A percentile compares a stretch with the other conserved stretches of the same genome.
Evolutionary conservation across 2,329 filamentous ascomycete genomes (phyloP).

Genomic region (Bisporella sp.): DNA sequence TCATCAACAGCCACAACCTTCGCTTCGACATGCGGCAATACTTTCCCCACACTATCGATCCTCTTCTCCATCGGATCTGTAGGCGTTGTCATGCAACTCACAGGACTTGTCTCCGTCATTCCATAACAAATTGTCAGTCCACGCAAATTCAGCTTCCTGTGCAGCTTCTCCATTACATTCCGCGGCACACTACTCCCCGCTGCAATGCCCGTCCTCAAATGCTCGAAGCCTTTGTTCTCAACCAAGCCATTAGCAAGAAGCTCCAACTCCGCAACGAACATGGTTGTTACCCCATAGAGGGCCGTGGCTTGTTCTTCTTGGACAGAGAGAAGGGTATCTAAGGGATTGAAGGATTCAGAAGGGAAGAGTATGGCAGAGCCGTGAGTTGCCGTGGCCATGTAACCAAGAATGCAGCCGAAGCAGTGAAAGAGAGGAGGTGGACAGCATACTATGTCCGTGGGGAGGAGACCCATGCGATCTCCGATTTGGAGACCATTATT

Average conservation of each 20-base stretch:
- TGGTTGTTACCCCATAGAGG: constrained; percentile 87
- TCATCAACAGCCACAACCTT: constrained; percentile 72
- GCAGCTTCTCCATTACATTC: constrained; percentile 70
- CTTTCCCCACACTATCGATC: constrained; percentile 65
- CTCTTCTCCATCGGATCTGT: constrained; percentile 60
- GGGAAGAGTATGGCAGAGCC: constrained; percentile 80
- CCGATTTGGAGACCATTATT: constrained; percentile 90
- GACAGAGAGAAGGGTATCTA: constrained; percentile 54
- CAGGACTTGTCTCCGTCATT: constrained; percentile 35
- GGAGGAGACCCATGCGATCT: constrained; percentile 71
- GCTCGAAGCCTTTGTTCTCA: constrained; percentile 46
- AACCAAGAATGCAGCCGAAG: constrained; percentile 88
- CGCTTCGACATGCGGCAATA: constrained; percentile 72
- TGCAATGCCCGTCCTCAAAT: constrained; percentile 82
- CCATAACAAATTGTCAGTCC: constrained; percentile 86
- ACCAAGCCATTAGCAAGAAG: constrained; percentile 50
- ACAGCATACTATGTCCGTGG: constrained; percentile 71
- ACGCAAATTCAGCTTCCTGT: constrained; percentile 65
- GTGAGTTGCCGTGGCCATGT: constrained; percentile 87
- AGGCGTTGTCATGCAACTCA: constrained; percentile 60
- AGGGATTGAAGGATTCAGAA: constrained; percentile 77
- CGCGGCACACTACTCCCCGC: constrained; percentile 82
- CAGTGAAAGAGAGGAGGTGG: constrained; percentile 85
- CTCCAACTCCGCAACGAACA: constrained; percentile 87
- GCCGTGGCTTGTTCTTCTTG: constrained; percentile 48